phyloP scores from a whole-genome alignment of 1,284 basidiomycete genomes.

The Dichomitus squalens region DNA sequence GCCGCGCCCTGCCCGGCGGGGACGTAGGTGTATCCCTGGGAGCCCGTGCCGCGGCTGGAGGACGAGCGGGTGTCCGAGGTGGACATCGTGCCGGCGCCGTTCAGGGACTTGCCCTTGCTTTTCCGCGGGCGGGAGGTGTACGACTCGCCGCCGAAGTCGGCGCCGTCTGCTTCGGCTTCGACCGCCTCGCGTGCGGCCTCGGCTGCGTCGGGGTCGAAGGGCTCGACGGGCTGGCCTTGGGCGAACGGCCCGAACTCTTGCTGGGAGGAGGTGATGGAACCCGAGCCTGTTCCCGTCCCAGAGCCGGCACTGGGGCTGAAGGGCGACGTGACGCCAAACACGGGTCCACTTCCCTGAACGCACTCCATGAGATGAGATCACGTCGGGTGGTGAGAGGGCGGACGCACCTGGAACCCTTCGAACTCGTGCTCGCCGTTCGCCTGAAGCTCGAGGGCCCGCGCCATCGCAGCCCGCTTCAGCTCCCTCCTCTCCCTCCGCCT shows the following conservation, averaged over 20 bases:
- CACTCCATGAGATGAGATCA: background rate
- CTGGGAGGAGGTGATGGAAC: slow-evolving; percentile 20
- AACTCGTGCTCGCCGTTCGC: slow-evolving; percentile 40
- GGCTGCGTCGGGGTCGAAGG: slow-evolving; percentile 18
- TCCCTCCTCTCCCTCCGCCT: slow-evolving; percentile 49
- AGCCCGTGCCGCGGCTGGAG: slow-evolving; percentile 50
- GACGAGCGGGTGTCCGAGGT: slow-evolving; percentile 57
- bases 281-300: slow-evolving; percentile 23
- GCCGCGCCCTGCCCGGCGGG: slow-evolving; percentile 15
- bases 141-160: slow-evolving; percentile 60
- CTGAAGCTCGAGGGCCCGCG: slow-evolving; percentile 40
- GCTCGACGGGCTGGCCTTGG: slow-evolving; percentile 22
- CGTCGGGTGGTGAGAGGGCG: background rate
- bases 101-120: slow-evolving; percentile 27
- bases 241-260: slow-evolving; percentile 44
- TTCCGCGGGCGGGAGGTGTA: slow-evolving; percentile 43
- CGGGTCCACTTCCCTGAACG: slow-evolving; percentile 35
- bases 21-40: slow-evolving; percentile 35
- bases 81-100: slow-evolving; percentile 34
- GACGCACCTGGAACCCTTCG: slow-evolving; percentile 60
- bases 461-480: slow-evolving; percentile 42
- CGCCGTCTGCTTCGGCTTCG: slow-evolving; percentile 47
- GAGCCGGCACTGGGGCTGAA: slow-evolving; percentile 20
- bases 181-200: slow-evolving; percentile 31
- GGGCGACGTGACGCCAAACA: slow-evolving; percentile 15